Evolutionary conservation across 192 early-diverging fungal species (phyloP), one percentile per base, ranked within the genome.

Genomic region (Backusella macrospora): DNA sequence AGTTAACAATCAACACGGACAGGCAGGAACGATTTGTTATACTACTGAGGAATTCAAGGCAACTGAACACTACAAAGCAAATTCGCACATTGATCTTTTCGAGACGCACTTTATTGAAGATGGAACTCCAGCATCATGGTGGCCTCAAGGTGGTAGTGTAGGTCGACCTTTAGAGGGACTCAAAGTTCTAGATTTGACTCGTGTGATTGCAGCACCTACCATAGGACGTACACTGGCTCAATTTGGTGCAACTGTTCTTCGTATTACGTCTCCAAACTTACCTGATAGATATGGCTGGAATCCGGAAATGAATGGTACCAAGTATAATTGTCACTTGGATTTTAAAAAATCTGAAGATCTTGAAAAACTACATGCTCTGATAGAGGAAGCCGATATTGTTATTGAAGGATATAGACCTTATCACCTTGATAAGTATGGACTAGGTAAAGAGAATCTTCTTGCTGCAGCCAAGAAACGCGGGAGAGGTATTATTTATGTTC

Each of bases 281-380:
- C 49, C 49, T 21, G 49, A 52, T 52, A 52, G n/a, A 18, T 52
- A 52, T 18, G 8, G 21, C 49, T 52, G n/a, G 49, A 52, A 52
- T 21, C n/a, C 49, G 16, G 49, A 52, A 52, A 52, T 52, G 49
- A 52, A 52, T 52, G n/a, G 67, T 9, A 38, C 26, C 67, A 68
- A 68, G 67, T 68, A 38, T 21, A 68, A 68, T 9, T 68, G 67
- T 38, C 26, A 68, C 13, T 34, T 68, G 67, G 67, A 68, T 7
- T 44, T 68, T 10, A 29, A 7, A 3, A 44, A 68, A 9, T 5
- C n/a, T 9, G 7, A 38, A 43, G 38, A 68, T 43, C n/a, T 10
- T 14, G 13, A 38, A 13, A 29, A 34, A 38, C 34, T 68, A 5
- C 37, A 43, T 68, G 67, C 67, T 7, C 42, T 68, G 67, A 9